Base-by-base conservation (phyloP, 345 rosid species). In the Cardamine chenopodiifolia region DNA sequence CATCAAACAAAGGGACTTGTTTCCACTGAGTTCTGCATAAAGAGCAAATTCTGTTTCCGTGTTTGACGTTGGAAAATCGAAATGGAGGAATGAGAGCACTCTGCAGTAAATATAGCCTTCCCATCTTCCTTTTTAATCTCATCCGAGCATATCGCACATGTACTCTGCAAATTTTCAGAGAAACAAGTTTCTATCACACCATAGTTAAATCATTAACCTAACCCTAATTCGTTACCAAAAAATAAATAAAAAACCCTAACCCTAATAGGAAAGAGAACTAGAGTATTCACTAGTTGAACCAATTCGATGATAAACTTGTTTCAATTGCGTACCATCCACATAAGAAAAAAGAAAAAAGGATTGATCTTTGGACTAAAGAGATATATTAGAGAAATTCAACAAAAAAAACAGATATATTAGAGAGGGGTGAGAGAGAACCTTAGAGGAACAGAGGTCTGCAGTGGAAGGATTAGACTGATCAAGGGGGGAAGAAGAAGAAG, bases 21-120 rank as follows among this genome's bases (percentile, higher is more conserved):
- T 83, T 91, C 97, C 97, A 94, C 19, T 88, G 87, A 11, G 91
- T 89, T 81, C 94, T 82, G 72, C 98, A 93, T 26, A 90, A 77
- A 8, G 98, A 97, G 70, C 97, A 94, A 42, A 85, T 82, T 70
- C 83, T 84, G 86, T 87, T 94, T 39, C 98, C 97, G 66, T 90
- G 88, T 76, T 85, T 86, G 15, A 90, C 98, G 70, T 87, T 91
- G 19, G 93, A 79, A 58, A 94, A 45, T 85, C 89, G 78, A 94
- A 91, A 73, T 94, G 98, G 79, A 94, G n/a, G 97, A 87, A 79
- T 94, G 98, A 10, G 97, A 86, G 47, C 98, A 91, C 77, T 93
- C 98, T 25, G 98, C 97, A 3, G 96, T 94, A 68, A 94, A 94
- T 42, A 91, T 88, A 11, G 97, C 97, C 62, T 83, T 93, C 62